Conservation (phyloP, 345 rosid species). For the Gossypium rotundifolium region DNA sequence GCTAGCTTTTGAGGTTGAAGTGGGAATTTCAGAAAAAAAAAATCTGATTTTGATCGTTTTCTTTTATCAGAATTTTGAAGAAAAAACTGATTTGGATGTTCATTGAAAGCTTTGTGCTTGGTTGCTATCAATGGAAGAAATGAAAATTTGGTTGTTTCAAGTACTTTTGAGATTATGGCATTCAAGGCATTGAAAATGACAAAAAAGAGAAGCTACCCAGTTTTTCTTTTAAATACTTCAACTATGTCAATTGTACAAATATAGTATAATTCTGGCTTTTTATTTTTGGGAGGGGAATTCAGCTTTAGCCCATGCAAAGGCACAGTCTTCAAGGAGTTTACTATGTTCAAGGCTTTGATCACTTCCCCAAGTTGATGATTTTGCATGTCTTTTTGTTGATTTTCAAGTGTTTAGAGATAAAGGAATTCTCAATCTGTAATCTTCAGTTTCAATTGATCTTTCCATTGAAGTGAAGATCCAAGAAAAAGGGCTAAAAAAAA, state of each 20-base stretch:
- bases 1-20: constrained; percentile 4
- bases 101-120: background rate
- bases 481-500: background rate
- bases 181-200: background rate
- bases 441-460: constrained; percentile 22
- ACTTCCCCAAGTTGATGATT: constrained; percentile 9
- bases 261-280: background rate
- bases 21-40: background rate
- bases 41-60: background rate
- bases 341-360: constrained; percentile 1
- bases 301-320: constrained; percentile 7
- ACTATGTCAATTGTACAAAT: background rate
- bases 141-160: constrained; percentile 3
- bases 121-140: background rate
- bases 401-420: constrained; percentile 2
- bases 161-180: background rate
- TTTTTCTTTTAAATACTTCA: background rate
- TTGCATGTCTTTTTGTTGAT: background rate
- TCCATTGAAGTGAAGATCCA: constrained; percentile 34
- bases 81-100: background rate
- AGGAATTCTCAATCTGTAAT: constrained; percentile 10
- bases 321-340: background rate
- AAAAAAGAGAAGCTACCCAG: background rate
- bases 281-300: background rate
- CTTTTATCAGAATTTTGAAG: background rate